Conservation (phyloP, 1,139 yeast species). For the Arxiozyma bovina region DNA sequence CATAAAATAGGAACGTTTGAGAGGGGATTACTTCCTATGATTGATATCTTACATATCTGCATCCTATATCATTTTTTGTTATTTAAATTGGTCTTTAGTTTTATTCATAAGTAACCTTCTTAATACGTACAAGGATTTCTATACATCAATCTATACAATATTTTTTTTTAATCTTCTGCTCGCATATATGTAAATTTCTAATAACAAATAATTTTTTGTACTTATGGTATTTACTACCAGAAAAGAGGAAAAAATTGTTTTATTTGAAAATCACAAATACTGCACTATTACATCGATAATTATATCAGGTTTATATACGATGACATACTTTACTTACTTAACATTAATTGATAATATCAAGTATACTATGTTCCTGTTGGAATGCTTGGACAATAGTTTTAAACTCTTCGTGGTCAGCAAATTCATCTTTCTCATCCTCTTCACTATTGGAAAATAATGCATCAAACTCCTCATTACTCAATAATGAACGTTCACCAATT, state of each 20-base stretch:
- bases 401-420: slow-evolving; percentile 12
- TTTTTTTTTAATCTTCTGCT: no score
- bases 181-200: no score
- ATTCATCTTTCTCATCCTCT: slow-evolving; percentile 9
- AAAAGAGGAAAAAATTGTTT: no score
- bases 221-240: no score
- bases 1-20: no score
- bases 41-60: slow-evolving; percentile 21
- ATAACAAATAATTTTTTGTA: no score
- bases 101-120: no score
- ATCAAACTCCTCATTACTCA: background rate
- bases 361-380: slow-evolving; percentile 17
- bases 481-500: slow-evolving; percentile 5
- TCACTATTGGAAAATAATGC: slow-evolving; percentile 3
- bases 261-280: no score
- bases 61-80: slow-evolving; percentile 52
- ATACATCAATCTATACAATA: no score
- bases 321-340: background rate
- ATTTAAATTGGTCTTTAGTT: slow-evolving; percentile 26
- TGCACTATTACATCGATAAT: slow-evolving; percentile 45
- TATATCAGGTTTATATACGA: no score
- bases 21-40: background rate
- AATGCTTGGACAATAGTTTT: slow-evolving; percentile 18
- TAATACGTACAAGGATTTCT: no score
- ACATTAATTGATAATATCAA: slow-evolving; percentile 6